Evolutionary conservation across 768 basidiomycete species (phyloP).

Genomic region (Kwoniella sp.): DNA sequence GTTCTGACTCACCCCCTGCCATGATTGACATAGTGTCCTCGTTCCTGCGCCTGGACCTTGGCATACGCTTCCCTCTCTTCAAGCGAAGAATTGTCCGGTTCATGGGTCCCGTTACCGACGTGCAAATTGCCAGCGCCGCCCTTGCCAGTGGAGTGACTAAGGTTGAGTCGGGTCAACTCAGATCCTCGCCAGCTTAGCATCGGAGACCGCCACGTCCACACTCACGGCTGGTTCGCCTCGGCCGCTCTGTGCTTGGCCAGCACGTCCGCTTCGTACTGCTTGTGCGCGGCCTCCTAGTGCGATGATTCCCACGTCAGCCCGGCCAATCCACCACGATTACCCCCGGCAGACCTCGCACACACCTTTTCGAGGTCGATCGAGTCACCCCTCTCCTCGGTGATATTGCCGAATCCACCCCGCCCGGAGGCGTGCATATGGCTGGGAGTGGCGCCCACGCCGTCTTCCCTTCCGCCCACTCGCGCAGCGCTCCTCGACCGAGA

Average conservation of each 20-base stretch:
- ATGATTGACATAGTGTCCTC: conserved; percentile 16
- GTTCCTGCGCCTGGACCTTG: conserved; percentile 33
- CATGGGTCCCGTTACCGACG: too few species aligned
- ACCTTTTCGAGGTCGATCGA: conserved; percentile 38
- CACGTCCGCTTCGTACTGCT: conserved; percentile 36
- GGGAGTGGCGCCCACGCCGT: conserved; percentile 2
- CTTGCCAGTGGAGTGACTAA: conserved; percentile 2
- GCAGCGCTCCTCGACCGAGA: conserved; percentile 28
- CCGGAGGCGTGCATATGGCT: conserved; percentile 24
- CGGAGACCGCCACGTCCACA: neutral
- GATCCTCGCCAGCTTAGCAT: neutral
- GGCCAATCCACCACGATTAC: too few species aligned
- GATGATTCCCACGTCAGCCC: too few species aligned
- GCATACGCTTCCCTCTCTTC: conserved; percentile 43
- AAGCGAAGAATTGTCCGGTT: conserved; percentile 26
- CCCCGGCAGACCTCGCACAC: too few species aligned
- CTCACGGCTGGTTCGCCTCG: conserved; percentile 37
- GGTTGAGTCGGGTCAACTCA: neutral
- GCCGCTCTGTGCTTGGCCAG: conserved; percentile 30
- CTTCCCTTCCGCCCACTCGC: conserved; percentile 9
- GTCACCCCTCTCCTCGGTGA: conserved; percentile 25
- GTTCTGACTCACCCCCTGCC: conserved; percentile 40
- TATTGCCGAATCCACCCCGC: conserved; percentile 48
- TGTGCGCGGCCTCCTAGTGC: conserved; percentile 33
- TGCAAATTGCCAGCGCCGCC: conserved; percentile 24